Conservation (phyloP, 805 yeast genomes). For the Yarrowia bubula region DNA sequence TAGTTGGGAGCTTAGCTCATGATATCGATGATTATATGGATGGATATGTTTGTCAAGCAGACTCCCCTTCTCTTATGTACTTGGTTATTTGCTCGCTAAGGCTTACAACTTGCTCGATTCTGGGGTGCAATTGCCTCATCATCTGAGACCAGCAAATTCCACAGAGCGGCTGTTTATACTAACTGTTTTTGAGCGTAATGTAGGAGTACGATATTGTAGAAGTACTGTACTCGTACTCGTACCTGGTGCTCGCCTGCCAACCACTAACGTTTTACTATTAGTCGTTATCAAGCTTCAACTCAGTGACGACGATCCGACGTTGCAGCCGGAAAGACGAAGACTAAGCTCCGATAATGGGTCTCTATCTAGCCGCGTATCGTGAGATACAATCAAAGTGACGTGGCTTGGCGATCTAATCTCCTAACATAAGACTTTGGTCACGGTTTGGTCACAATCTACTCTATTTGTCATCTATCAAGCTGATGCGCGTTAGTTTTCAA, state of each 20-base stretch:
- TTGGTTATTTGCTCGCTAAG: no score
- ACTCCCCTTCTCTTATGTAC: no score
- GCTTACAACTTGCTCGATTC: no score
- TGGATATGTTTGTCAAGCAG: no score
- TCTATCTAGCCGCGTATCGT: no score
- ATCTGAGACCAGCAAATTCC: no score
- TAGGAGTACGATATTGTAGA: no score
- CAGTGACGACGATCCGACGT: neutral
- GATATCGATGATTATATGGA: no score
- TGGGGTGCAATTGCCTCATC: no score
- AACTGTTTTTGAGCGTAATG: no score
- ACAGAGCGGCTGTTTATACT: neutral
- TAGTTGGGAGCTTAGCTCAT: no score
- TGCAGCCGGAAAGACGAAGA: neutral
- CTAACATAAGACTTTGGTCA: neutral
- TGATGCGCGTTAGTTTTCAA: neutral
- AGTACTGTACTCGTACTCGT: no score
- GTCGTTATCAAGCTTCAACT: slow-evolving; percentile 1
- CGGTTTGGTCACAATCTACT: neutral
- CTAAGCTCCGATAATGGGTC: neutral
- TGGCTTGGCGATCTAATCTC: neutral
- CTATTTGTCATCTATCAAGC: neutral
- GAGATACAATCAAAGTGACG: neutral
- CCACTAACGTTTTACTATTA: neutral
- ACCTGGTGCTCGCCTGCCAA: neutral